Evolutionary conservation across 2,329 filamentous ascomycete genomes (phyloP), one percentile per base, ranked within the genome.

Genomic region (Fusarium torreyae): DNA sequence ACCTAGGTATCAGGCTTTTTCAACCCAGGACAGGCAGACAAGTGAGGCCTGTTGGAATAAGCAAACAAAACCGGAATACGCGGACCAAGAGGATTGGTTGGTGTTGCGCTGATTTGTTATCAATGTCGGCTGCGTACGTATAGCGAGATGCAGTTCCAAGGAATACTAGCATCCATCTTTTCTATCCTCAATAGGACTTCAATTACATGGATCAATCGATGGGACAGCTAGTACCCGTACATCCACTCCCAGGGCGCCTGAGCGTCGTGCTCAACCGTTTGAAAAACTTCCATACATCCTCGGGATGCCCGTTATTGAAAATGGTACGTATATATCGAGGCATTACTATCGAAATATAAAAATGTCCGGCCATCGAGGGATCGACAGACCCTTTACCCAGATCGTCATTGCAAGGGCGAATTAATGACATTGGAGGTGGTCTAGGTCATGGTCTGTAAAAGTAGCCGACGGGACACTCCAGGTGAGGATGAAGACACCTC

Each of bases 341-440:
- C 40, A 17, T 42, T 42, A 31, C 10, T 40, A 40, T 40, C 17
- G 34, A 17, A 13, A 40, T 50, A 40, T 36, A 53, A 59, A 40
- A 42, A 31, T 52, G 44, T 55, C 56, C 34, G 61, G 43, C 60
- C 55, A 39, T 39, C 10, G 49, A 62, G 49, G 39, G 66, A 69
- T 69, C 66, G 55, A 45, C 66, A 49, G 33, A 42, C 31, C 18
- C n/a, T 45, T 52, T 42, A 31, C 42, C 66, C 31, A 49, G 61
- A 63, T 69, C 46, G 65, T 70, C 64, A 57, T 60, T 63, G 43
- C 36, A 72, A 69, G 66, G 61, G 59, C 54, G 54, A 54, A 49
- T 52, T 43, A 57, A 55, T 63, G 48, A 59, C 53, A 45, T 57
- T 45, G 43, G 46, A 17, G 57, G 57, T 38, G 51, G 51, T 43